Evolutionary conservation across 345 rosid genomes (phyloP).

Genomic region (Hibiscus syriacus): DNA sequence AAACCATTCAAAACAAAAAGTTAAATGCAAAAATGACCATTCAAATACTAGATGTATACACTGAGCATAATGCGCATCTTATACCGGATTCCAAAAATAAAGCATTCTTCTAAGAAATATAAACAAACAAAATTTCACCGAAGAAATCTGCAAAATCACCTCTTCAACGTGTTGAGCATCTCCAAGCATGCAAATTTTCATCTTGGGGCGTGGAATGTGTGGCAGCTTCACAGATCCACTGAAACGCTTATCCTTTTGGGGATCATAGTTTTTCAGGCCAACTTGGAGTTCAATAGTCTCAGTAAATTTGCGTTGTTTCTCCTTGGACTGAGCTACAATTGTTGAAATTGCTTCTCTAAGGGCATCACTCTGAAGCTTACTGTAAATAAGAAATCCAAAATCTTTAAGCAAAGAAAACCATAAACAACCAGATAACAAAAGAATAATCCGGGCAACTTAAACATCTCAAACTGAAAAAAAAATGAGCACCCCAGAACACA

Average conservation of each 20-base stretch:
- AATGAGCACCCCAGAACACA: neutral
- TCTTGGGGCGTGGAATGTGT: constrained; percentile 86
- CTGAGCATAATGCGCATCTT: neutral
- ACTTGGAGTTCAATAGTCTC: constrained; percentile 96
- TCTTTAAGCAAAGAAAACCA: neutral
- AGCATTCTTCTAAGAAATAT: neutral
- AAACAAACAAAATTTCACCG: neutral
- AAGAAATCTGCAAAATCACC: constrained; percentile 24
- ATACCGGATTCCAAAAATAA: neutral
- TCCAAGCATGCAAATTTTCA: constrained; percentile 98
- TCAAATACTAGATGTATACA: neutral
- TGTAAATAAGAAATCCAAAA: constrained; percentile 21
- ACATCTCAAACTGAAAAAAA: neutral
- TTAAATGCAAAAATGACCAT: neutral
- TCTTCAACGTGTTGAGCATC: constrained; percentile 93
- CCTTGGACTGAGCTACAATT: constrained; percentile 42
- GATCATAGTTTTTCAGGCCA: constrained; percentile 95
- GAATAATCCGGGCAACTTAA: neutral
- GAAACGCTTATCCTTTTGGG: constrained; percentile 91
- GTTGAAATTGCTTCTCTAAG: constrained; percentile 70
- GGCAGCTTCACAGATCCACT: constrained; percentile 91
- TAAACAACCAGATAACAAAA: neutral
- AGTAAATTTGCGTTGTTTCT: constrained; percentile 63
- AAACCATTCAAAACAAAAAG: neutral
- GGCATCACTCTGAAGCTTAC: constrained; percentile 89